phyloP scores from a whole-genome alignment of 768 basidiomycete species.

The Collybiopsis luxurians region DNA sequence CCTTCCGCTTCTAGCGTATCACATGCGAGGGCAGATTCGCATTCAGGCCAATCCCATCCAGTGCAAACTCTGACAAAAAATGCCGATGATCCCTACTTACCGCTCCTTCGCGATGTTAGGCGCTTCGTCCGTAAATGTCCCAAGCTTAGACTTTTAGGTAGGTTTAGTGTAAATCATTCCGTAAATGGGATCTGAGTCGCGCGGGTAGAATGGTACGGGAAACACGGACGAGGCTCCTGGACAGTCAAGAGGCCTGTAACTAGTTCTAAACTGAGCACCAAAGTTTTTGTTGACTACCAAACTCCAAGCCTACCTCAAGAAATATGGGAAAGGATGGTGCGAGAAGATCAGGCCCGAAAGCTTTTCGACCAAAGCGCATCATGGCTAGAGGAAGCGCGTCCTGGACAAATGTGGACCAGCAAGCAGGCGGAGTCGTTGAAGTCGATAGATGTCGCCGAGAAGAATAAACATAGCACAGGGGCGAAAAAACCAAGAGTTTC shows the following conservation, averaged over 20 bases:
- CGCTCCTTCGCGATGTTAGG: constrained; percentile 33
- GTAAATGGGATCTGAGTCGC: not conserved
- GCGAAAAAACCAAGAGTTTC: not conserved
- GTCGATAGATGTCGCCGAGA: not conserved
- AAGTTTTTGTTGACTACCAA: constrained; percentile 29
- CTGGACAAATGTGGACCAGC: constrained; percentile 4
- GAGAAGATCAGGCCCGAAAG: constrained; percentile 11
- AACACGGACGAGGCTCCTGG: constrained; percentile 31
- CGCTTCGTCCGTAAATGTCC: constrained; percentile 34
- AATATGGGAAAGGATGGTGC: constrained; percentile 20
- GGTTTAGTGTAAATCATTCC: not conserved
- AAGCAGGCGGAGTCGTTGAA: constrained; percentile 9
- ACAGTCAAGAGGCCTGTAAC: constrained; percentile 18
- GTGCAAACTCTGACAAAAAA: constrained; percentile 16
- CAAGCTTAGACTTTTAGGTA: constrained; percentile 28
- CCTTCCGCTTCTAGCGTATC: not conserved
- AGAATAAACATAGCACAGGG: not conserved
- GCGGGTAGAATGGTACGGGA: constrained; percentile 32
- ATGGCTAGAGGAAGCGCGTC: not conserved
- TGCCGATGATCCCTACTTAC: constrained; percentile 30
- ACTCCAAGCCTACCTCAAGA: constrained; percentile 19
- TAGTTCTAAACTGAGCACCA: constrained; percentile 25
- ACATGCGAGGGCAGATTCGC: constrained; percentile 22
- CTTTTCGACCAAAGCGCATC: not conserved
- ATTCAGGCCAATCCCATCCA: constrained; percentile 23